phyloP scores from a whole-genome alignment of 2,329 filamentous ascomycete genomes.

The Septoria linicola region DNA sequence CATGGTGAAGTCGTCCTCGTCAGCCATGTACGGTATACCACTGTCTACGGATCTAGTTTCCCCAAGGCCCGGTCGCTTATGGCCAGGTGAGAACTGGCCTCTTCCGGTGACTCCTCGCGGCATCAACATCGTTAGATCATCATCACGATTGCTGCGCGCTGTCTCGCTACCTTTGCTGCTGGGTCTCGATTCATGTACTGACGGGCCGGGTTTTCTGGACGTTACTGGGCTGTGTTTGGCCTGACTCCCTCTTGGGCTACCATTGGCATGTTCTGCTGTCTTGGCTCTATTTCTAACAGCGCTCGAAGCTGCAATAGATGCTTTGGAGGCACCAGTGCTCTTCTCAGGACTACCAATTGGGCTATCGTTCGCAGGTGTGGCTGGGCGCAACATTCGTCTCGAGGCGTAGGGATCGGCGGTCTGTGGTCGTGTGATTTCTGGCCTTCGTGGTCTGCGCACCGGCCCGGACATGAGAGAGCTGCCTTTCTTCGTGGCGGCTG shows the following conservation, averaged over 20 bases:
- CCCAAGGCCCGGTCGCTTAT: constrained; percentile 41
- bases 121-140: constrained; percentile 50
- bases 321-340: constrained; percentile 33
- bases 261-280: constrained; percentile 14
- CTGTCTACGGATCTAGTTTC: constrained; percentile 44
- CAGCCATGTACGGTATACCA: constrained; percentile 38
- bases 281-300: constrained; percentile 33
- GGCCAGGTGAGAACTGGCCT: constrained; percentile 36
- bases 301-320: constrained; percentile 30
- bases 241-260: constrained; percentile 37
- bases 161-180: constrained; percentile 38
- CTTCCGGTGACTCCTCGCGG: constrained; percentile 41
- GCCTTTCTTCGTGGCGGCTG: constrained; percentile 39
- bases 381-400: constrained; percentile 40
- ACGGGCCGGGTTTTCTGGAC: constrained; percentile 25
- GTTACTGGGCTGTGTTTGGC: constrained; percentile 32
- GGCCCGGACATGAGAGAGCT: constrained; percentile 58
- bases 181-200: constrained; percentile 30
- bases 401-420: constrained; percentile 56
- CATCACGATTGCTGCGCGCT: constrained; percentile 38
- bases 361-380: constrained; percentile 48
- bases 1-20: constrained; percentile 52
- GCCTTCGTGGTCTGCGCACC: constrained; percentile 53
- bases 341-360: constrained; percentile 47
- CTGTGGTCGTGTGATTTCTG: constrained; percentile 50